Evolutionary conservation across 1,284 basidiomycete species (phyloP).

Genomic region (Puccinia triticina): DNA sequence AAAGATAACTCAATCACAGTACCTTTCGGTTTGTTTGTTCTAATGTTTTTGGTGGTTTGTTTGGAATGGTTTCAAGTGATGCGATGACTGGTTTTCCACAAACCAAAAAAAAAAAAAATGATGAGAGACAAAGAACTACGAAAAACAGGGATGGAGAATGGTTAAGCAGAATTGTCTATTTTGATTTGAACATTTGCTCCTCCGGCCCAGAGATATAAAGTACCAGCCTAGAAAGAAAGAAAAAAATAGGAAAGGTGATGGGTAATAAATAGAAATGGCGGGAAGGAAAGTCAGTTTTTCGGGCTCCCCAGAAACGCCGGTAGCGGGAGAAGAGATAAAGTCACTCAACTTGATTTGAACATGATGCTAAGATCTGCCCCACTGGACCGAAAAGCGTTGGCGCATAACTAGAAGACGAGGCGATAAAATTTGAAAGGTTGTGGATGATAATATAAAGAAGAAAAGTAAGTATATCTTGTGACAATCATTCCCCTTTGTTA

Average conservation of each 20-base stretch:
- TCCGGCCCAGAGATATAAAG: slow-evolving; percentile 7
- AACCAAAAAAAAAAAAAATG: no score
- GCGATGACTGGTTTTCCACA: no score
- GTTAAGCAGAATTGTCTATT: slow-evolving; percentile 18
- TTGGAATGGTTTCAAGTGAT: no score
- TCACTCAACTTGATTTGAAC: slow-evolving; percentile 33
- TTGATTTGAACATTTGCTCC: slow-evolving; percentile 15
- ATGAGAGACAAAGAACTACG: not conserved
- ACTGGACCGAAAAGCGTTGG: slow-evolving; percentile 19
- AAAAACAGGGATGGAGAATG: no score
- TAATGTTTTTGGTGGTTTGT: no score
- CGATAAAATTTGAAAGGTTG: not conserved
- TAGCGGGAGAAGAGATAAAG: not conserved
- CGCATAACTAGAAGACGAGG: not conserved
- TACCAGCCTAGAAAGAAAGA: slow-evolving; percentile 3
- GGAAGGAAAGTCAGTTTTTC: not conserved
- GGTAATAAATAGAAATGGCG: not conserved
- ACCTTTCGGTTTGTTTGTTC: no score
- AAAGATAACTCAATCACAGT: no score
- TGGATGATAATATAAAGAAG: not conserved
- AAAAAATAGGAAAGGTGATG: not conserved
- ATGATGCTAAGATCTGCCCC: slow-evolving; percentile 7
- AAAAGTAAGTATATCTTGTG: not conserved
- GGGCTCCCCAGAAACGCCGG: not conserved
- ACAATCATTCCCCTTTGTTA: not conserved